Evolutionary conservation across 352 stramenopile species (phyloP).

Genomic region (Globisporangium camurandrum): DNA sequence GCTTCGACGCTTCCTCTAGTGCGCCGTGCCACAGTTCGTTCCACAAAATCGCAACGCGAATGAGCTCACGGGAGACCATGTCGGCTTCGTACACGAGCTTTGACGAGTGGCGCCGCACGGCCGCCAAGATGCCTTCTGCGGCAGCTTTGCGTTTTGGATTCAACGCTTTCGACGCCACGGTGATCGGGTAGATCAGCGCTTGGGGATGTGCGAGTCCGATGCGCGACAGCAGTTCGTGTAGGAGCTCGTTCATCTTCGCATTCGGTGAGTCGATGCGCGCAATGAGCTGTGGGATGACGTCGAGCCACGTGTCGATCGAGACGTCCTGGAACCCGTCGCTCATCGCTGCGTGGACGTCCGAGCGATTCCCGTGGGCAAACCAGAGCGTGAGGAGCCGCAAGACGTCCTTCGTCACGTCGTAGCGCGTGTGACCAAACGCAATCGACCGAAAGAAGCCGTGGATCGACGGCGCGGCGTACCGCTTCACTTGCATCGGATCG

Average conservation of each 20-base stretch:
- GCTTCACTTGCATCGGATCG: constrained; percentile 34
- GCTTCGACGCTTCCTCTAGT: constrained; percentile 96
- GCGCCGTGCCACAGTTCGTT: constrained; percentile 98
- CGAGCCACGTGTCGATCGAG: constrained; percentile 97
- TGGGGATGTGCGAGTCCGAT: constrained; percentile 95
- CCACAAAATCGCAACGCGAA: constrained; percentile 99
- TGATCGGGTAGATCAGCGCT: constrained; percentile 99
- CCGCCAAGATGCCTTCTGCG: constrained; percentile 93
- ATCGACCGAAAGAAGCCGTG: constrained; percentile 98
- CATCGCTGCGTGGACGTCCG: constrained; percentile 84
- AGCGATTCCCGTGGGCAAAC: constrained; percentile 94
- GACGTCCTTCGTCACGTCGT: constrained; percentile 95
- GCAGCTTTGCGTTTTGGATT: constrained; percentile 86
- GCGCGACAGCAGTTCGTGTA: constrained; percentile 86
- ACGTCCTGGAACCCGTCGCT: constrained; percentile 89
- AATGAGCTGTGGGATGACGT: constrained; percentile 98
- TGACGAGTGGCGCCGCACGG: constrained; percentile 92
- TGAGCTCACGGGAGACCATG: constrained; percentile 95
- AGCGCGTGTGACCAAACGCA: constrained; percentile 91
- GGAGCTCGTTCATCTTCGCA: constrained; percentile 66
- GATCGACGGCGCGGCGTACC: constrained; percentile 91
- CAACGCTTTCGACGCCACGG: constrained; percentile 94
- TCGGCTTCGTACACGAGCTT: constrained; percentile 96
- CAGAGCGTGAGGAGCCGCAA: constrained; percentile 98
- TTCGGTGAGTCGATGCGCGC: constrained; percentile 85